Evolutionary conservation across 1,284 basidiomycete genomes (phyloP), one percentile per base, ranked within the genome.

Genomic region (Fomes fomentarius): DNA sequence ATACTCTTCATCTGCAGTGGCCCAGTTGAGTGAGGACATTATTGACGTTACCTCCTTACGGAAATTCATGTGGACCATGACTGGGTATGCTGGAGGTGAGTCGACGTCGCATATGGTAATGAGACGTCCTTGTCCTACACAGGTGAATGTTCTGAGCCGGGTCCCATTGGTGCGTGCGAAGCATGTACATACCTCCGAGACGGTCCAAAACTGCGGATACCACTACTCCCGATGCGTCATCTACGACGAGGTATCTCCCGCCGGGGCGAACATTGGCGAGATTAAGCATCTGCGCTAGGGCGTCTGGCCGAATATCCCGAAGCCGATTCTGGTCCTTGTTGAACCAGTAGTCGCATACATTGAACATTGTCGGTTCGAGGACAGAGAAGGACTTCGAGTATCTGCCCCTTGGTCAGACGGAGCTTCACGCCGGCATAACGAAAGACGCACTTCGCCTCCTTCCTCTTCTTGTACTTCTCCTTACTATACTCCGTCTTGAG

Each of bases 401-500:
- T 67, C 93, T 96, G n/a, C 11, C 19, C 22, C 10, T 17, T 24
- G 15, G 31, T 47, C 33, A 47, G 33, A 37, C 43, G 30, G 8
- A 21, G 11, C 12, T 47, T 15, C 14, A 14, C 15, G 11, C 10
- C 3, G 12, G 21, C 2, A 9, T 1, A 17, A n/a, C 10, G 3
- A 17, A 8, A 14, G 6, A 72, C 82, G 61, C 67, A 95, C 94
- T 98, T 98, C 60, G 91, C 93, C 73, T 96, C 93, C 71, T 98
- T 98, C 42, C 93, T 80, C 70, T 94, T 95, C 68, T 85, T 89
- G 74, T 97, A 98, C 70, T 98, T 98, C 66, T 97, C 95, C 72
- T 98, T 97, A 71, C 91, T 94, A 69, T 94, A 97, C 71, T 96
- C 96, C 1, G 94, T 97, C 75, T 98, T 98, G 49, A 96, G 76